Percentiles rank a stretch among this genome's conserved stretches.
Evolutionary conservation across 768 basidiomycete species (phyloP).

Genomic region (Agrocybe praecox): DNA sequence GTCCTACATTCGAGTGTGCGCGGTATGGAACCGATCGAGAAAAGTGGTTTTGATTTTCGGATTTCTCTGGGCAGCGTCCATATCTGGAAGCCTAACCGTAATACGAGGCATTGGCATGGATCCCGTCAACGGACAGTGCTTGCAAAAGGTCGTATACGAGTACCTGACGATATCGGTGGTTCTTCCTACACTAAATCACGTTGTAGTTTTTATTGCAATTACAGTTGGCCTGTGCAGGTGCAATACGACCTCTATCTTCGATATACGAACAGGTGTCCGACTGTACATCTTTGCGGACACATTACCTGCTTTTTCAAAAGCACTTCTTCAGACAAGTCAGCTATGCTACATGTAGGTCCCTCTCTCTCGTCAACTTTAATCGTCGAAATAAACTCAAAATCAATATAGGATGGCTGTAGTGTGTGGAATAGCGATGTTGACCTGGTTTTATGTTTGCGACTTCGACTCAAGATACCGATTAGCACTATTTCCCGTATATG

Average conservation of each 20-base stretch:
- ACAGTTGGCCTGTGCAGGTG: neutral
- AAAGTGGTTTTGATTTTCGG: neutral
- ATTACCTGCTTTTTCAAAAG: constrained; percentile 9
- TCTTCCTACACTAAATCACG: neutral
- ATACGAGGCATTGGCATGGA: neutral
- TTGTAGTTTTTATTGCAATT: constrained; percentile 1
- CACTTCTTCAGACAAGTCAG: constrained; percentile 5
- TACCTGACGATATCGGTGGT: neutral
- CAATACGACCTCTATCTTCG: neutral
- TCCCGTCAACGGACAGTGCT: neutral
- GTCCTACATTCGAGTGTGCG: neutral
- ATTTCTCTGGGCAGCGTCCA: neutral
- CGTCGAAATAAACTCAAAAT: neutral
- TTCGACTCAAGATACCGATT: constrained; percentile 1
- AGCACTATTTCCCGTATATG: constrained; percentile 1
- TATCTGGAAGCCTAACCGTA: constrained; percentile 1
- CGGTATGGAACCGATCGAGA: neutral
- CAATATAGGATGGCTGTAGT: neutral
- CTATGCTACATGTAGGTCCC: constrained; percentile 7
- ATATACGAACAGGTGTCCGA: neutral
- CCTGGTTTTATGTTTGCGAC: constrained; percentile 3
- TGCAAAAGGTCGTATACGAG: neutral
- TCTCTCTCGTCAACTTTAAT: neutral
- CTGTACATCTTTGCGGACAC: constrained; percentile 1
- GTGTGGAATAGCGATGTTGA: neutral